phyloP scores from a whole-genome alignment of 352 stramenopile genomes.

The Phytophthora sojae region DNA sequence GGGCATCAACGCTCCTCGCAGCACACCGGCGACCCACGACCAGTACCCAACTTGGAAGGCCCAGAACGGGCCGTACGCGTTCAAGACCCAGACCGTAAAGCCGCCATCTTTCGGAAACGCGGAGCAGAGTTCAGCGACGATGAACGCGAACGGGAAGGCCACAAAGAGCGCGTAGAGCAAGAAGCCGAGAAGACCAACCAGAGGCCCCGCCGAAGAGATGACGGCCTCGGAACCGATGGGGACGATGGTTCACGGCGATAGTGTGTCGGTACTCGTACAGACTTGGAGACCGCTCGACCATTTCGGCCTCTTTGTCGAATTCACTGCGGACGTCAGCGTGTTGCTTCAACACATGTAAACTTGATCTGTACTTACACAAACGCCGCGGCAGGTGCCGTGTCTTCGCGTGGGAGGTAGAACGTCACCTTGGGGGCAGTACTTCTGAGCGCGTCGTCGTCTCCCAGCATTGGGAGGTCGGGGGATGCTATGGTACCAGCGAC shows the following conservation, averaged over 20 bases:
- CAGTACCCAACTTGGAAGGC: constrained; percentile 78
- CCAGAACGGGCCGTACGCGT: constrained; percentile 91
- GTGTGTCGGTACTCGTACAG: constrained; percentile 25
- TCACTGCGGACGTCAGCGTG: background rate
- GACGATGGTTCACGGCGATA: constrained; percentile 38
- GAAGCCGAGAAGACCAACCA: constrained; percentile 84
- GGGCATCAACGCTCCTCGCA: constrained; percentile 70
- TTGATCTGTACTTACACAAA: constrained; percentile 20
- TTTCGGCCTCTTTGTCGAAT: constrained; percentile 43
- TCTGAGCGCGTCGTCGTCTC: constrained; percentile 6
- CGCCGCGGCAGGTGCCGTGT: background rate
- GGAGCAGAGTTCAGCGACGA: constrained; percentile 92
- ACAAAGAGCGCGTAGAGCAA: constrained; percentile 90
- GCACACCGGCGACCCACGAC: constrained; percentile 84
- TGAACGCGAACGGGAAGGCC: constrained; percentile 88
- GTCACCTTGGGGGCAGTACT: constrained; percentile 13
- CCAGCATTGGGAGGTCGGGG: constrained; percentile 25
- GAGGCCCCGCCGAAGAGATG: constrained; percentile 43
- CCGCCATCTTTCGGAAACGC: constrained; percentile 87
- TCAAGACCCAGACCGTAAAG: constrained; percentile 92
- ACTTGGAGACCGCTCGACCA: constrained; percentile 38
- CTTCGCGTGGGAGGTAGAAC: constrained; percentile 16
- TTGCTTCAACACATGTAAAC: background rate
- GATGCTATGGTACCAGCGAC: constrained; percentile 26
- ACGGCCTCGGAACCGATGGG: constrained; percentile 45